Conservation (phyloP, 495 filamentous ascomycete species). For the Penicillium soppii region DNA sequence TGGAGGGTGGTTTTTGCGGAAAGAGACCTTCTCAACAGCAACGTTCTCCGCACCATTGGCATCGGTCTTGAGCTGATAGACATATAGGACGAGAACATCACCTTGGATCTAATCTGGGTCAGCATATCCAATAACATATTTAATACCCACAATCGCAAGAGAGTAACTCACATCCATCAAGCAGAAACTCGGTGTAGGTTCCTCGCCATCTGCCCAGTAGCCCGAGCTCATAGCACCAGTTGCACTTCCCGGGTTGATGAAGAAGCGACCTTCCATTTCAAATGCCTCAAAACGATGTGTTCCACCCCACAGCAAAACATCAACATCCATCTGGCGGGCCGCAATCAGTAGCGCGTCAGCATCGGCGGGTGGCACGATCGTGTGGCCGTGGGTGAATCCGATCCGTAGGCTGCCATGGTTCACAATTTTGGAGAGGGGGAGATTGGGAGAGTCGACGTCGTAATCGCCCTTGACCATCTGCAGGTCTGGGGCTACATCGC, state of each 20-base stretch:
- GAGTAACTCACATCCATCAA: slow-evolving; percentile 97
- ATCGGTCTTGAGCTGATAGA: slow-evolving; percentile 93
- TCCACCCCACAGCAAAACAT: slow-evolving; percentile 96
- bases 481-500: slow-evolving; percentile 85
- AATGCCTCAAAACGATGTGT: slow-evolving; percentile 97
- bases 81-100: slow-evolving; percentile 93
- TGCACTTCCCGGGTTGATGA: slow-evolving; percentile 95
- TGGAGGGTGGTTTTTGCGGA: slow-evolving; percentile 70
- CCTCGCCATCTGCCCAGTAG: slow-evolving; percentile 70
- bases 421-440: slow-evolving; percentile 90
- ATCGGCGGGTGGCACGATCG: slow-evolving; percentile 87
- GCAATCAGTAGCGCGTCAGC: slow-evolving; percentile 90
- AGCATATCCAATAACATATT: background rate
- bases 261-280: slow-evolving; percentile 98
- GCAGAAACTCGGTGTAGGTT: slow-evolving; percentile 92
- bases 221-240: slow-evolving; percentile 80
- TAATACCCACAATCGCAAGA: no score
- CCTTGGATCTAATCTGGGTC: slow-evolving; percentile 75
- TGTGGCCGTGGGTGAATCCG: slow-evolving; percentile 95
- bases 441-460: slow-evolving; percentile 87
- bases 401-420: slow-evolving; percentile 91
- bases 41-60: slow-evolving; percentile 87
- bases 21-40: slow-evolving; percentile 96
- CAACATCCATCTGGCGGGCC: slow-evolving; percentile 92
- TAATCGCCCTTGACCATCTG: slow-evolving; percentile 94